phyloP scores from a whole-genome alignment of 352 stramenopile genomes.

The Halophytophthora polymorphica region DNA sequence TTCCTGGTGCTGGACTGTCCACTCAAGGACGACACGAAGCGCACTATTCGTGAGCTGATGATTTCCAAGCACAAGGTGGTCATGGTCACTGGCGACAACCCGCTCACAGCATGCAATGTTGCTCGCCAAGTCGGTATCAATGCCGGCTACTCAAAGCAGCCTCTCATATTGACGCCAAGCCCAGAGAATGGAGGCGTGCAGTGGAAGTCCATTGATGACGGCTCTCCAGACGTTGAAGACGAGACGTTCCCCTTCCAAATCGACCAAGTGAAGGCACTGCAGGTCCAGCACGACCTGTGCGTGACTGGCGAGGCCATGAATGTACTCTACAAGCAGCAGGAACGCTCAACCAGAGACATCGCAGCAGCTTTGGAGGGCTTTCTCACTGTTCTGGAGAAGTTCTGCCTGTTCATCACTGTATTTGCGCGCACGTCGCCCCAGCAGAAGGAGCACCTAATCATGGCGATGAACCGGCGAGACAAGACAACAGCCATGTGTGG shows the following conservation, averaged over 20 bases:
- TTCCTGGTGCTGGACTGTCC: conserved; percentile 89
- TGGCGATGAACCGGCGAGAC: conserved; percentile 91
- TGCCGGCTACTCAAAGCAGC: conserved; percentile 77
- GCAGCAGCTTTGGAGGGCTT: conserved; percentile 49
- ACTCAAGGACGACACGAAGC: conserved; percentile 96
- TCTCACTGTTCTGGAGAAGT: conserved; percentile 65
- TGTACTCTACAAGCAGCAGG: conserved; percentile 28
- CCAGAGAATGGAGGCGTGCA: conserved; percentile 31
- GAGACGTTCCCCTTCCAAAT: conserved; percentile 55
- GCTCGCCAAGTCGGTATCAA: conserved; percentile 96
- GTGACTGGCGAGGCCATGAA: conserved; percentile 75
- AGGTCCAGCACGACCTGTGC: conserved; percentile 83
- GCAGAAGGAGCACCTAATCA: conserved; percentile 96
- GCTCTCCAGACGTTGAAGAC: conserved; percentile 91
- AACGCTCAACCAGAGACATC: conserved; percentile 16
- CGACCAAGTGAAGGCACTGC: conserved; percentile 50
- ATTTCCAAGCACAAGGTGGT: conserved; percentile 89
- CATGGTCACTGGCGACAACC: conserved; percentile 99
- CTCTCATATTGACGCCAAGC: conserved; percentile 65
- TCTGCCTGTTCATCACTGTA: conserved; percentile 81
- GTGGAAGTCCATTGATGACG: conserved; percentile 85
- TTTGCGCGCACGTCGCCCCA: conserved; percentile 96
- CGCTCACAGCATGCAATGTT: conserved; percentile 97
- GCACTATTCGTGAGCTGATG: conserved; percentile 92
- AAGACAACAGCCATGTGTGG: conserved; percentile 97